Percentiles rank a stretch among this genome's conserved stretches.
Conservation (phyloP, 306 rosid species). For the Citrullus amarus region DNA sequence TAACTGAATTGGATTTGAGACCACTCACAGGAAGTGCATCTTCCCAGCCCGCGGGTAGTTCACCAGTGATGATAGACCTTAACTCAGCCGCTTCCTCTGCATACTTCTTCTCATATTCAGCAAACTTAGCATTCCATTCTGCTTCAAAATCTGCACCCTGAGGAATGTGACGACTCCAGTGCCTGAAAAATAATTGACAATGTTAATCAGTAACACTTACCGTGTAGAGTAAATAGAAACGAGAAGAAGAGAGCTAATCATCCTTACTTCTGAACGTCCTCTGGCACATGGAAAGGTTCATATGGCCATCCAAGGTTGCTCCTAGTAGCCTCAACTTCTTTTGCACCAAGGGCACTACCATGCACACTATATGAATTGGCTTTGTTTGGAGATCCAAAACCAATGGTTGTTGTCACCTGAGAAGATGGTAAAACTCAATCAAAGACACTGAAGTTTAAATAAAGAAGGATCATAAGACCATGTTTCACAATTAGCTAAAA, state of each 20-base stretch:
- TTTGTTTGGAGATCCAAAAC: conserved; percentile 97
- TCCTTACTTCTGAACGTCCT: conserved; percentile 74
- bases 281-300: conserved; percentile 98
- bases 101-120: conserved; percentile 86
- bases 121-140: conserved; percentile 85
- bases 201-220: conserved; percentile 14
- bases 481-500: not conserved
- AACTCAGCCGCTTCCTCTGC: conserved; percentile 68
- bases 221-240: not conserved
- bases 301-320: conserved; percentile 85
- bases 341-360: conserved; percentile 95
- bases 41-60: conserved; percentile 91
- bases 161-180: conserved; percentile 83
- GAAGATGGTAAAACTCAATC: conserved; percentile 10
- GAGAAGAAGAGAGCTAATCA: not conserved
- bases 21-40: conserved; percentile 89
- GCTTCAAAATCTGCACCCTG: conserved; percentile 76
- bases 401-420: conserved; percentile 95
- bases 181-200: conserved; percentile 32
- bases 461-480: not conserved
- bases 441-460: not conserved
- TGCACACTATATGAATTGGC: conserved; percentile 95
- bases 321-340: conserved; percentile 98
- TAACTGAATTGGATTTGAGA: not conserved
- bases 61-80: conserved; percentile 57